These are phyloP conservation scores for Auricularia sp. DNA, from an alignment of 768 basidiomycete species.

Conservation along the genomic window DNA sequence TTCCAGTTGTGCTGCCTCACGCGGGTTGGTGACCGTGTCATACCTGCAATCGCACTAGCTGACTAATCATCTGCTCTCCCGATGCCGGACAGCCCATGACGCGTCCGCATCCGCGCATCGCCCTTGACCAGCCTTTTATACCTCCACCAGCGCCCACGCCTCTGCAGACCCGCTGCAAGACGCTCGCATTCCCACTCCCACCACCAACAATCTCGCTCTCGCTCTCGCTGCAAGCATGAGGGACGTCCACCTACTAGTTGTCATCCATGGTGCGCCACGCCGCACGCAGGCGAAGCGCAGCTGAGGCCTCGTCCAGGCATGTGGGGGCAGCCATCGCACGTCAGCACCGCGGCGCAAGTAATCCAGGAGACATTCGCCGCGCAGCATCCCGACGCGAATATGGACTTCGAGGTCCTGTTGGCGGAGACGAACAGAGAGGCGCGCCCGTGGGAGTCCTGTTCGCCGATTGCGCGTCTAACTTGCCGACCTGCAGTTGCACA, in stretches of 20 bases:
- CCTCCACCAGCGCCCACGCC: too few relatives aligned
- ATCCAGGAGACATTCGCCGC: conserved; percentile 26
- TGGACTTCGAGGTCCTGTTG: conserved; percentile 46
- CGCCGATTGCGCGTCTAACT: not conserved
- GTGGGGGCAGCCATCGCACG: conserved; percentile 69
- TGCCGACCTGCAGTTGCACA: conserved; percentile 22
- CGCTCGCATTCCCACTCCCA: too few relatives aligned
- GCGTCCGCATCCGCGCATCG: too few relatives aligned
- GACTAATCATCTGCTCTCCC: too few relatives aligned
- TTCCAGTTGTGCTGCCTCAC: too few relatives aligned
- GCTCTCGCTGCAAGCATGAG: not conserved
- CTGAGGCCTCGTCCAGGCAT: conserved; percentile 31
- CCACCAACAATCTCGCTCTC: too few relatives aligned
- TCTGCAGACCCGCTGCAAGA: too few relatives aligned
- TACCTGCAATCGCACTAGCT: too few relatives aligned
- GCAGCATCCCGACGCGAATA: not conserved
- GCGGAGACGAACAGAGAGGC: conserved; percentile 56
- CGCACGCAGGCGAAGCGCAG: not conserved
- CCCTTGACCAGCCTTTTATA: too few relatives aligned
- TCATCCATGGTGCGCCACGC: conserved; percentile 29
- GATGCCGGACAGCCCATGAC: too few relatives aligned
- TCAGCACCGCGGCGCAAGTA: conserved; percentile 47
- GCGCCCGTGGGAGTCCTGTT: not conserved
- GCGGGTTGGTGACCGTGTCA: too few relatives aligned
- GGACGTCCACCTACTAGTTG: conserved; percentile 32